Evolutionary conservation across 257 asterid genomes (phyloP), one percentile per base, ranked within the genome.

Genomic region (Primulina tabacum): DNA sequence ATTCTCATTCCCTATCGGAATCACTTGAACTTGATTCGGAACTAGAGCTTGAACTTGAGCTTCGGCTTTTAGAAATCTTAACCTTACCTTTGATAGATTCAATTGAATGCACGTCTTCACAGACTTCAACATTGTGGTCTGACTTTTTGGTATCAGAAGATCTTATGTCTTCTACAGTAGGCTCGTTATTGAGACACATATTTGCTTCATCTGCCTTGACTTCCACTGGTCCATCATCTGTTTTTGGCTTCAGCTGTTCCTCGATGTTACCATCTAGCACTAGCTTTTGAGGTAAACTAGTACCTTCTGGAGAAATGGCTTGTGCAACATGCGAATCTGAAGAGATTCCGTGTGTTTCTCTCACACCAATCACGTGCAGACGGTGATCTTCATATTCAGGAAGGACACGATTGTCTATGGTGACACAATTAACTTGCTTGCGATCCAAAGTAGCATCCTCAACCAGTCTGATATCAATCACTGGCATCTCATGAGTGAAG

Each of bases 1-100:
- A 28, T 58, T 64, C 74, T 82, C 66, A 87, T 21, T 87, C 90
- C 72, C 33, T 76, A 17, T 75, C 85, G 29, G 92, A 86, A 68
- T 84, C 89, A 38, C 89, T 84, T 28, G 89, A 89, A 70, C 90
- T 83, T 20, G 90, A 86, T 4, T 78, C 79, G 8, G 94, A 87
- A 80, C 89, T 86, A 1, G 85, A 78, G 75, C 82, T 82, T 0
- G 86, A 81, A 26, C 87, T 85, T 2, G 95, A 86, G 52, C 86
- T 86, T 14, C 86, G 73, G 77, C 82, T 82, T 73, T 34, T 73
- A 16, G 83, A 83, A 63, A 43, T 56, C 60, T 64, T 73, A 73
- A 72, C 71, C 73, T 82, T 79, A 62, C 76, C 79, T 70, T 73
- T 62, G 61, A 26, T 76, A 62, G 78, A 43, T 61, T 70, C 14